These are phyloP conservation scores for Rhynchosporium agropyri DNA, from an alignment of 2,329 filamentous ascomycete genomes.

Conservation along the genomic window DNA sequence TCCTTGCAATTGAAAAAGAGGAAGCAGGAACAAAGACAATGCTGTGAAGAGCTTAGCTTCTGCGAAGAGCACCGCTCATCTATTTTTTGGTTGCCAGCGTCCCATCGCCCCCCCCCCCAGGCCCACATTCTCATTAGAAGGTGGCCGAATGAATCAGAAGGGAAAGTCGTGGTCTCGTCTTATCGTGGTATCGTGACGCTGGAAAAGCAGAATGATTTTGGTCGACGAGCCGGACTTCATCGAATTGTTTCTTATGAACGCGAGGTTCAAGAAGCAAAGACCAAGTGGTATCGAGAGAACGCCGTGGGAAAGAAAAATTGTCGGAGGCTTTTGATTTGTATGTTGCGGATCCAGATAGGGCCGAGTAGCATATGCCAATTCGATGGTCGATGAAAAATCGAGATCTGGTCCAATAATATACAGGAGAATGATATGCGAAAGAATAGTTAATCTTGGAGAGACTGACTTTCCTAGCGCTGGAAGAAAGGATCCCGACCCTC, in stretches of 20 bases:
- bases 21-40: conserved; percentile 22
- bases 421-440: conserved; percentile 38
- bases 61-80: conserved; percentile 20
- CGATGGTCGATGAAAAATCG: conserved; percentile 30
- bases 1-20: neutral
- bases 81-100: conserved; percentile 18
- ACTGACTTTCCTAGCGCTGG: neutral
- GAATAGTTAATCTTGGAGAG: neutral
- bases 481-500: conserved; percentile 31
- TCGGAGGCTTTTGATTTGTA: conserved; percentile 28
- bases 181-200: conserved; percentile 40
- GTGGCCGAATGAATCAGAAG: conserved; percentile 28
- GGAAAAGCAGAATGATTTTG: conserved; percentile 32
- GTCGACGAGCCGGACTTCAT: conserved; percentile 17
- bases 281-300: conserved; percentile 22
- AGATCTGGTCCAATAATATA: conserved; percentile 42
- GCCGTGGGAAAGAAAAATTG: neutral
- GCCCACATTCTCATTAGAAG: neutral
- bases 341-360: conserved; percentile 34
- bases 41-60: conserved; percentile 19
- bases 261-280: conserved; percentile 19
- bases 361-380: conserved; percentile 34
- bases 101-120: neutral
- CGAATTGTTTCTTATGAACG: conserved; percentile 12
- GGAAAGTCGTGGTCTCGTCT: conserved; percentile 39